Evolutionary conservation across 2,329 filamentous ascomycete genomes (phyloP), one percentile per base, ranked within the genome.

Genomic region (Nigrograna mackinnonii): DNA sequence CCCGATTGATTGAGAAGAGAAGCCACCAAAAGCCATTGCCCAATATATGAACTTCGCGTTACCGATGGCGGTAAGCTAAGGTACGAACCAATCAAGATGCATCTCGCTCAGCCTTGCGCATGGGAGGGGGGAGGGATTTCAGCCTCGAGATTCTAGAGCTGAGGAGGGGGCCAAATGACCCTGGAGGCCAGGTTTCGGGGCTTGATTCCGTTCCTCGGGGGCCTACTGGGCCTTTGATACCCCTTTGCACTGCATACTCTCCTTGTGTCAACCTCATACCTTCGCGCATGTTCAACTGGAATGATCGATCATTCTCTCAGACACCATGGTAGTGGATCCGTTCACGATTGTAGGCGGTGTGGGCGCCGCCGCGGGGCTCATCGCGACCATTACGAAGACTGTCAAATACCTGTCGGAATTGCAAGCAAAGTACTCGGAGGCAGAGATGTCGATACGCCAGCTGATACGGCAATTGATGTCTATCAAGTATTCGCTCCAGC

Each of bases 391-490:
- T 34, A 54, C 55, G 4, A 60, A 62, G 22, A 69, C 64, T 0
- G 52, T 66, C 4, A 49, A 57, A 22, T 61, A 61, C 13, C 52
- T 71, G n/a, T 54, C 54, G 6, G 49, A 61, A 22, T 52, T 71
- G 6, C 53, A 54, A 21, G 62, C 60, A 14, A 69, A 62, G 58
- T 70, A 63, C 41, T 46, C 50, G 17, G 60, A 68, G 44, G 66
- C 69, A 28, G 68, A 71, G 41, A 48, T 67, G 37, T 70, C 66
- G 13, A 68, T 72, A 31, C 55, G 54, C 24, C 62, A 62, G 18
- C 60, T 71, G 26, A 64, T 71, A 28, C 49, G 52, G 14, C 62
- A 71, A 46, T 50, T 71, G 34, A 56, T 41, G 5, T 65, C 63
- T n/a, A 66, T 71, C 44, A 57, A 60, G 34, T 57, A 64, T 1